Evolutionary conservation across 225 moss, liverwort and hornwort genomes (phyloP).

Genomic region (Marchantia polymorpha): DNA sequence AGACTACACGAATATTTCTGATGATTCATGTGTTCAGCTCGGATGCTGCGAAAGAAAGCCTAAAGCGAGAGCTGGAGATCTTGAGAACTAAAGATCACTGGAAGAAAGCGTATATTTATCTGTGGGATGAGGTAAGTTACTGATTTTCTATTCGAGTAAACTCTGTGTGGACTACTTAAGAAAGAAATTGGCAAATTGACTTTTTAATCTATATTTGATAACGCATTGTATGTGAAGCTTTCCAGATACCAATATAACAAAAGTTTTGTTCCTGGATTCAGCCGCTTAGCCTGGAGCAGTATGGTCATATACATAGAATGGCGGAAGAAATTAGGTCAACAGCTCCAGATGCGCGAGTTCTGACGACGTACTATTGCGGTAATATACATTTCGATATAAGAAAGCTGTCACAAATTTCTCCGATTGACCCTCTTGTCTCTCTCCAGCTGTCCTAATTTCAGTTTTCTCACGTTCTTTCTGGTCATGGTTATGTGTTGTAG

Average conservation of each 20-base stretch:
- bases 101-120: constrained; percentile 85
- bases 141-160: background rate
- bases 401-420: no score
- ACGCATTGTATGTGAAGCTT: background rate
- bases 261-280: constrained; percentile 33
- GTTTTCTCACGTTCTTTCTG: no score
- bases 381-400: constrained; percentile 20
- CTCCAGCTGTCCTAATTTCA: no score
- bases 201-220: no score
- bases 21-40: constrained; percentile 42
- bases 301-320: constrained; percentile 68
- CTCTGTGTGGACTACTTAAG: background rate
- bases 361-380: constrained; percentile 94
- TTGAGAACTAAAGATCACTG: constrained; percentile 68
- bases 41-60: constrained; percentile 64
- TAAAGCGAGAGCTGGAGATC: constrained; percentile 64
- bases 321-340: constrained; percentile 68
- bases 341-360: constrained; percentile 81
- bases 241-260: background rate
- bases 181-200: background rate
- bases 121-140: constrained; percentile 81
- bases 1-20: background rate
- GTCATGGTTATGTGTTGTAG: no score
- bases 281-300: constrained; percentile 85
- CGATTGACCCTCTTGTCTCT: no score